These are phyloP conservation scores for Fusarium sp. DNA, from an alignment of 2,329 filamentous ascomycete species.

Conservation along the genomic window DNA sequence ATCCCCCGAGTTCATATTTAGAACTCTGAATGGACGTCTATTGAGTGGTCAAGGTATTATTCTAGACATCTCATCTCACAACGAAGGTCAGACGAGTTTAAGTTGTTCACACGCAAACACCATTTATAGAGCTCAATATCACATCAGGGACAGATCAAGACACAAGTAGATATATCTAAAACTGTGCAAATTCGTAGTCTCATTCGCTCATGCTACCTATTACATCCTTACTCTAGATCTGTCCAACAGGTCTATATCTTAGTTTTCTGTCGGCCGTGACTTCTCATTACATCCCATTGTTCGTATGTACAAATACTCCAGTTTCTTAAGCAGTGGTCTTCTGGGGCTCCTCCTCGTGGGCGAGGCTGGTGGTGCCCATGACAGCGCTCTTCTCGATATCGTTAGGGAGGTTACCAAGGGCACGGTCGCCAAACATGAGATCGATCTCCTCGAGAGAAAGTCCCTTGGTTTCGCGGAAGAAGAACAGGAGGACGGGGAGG, in stretches of 20 bases:
- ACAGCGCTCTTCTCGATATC: conserved; percentile 43
- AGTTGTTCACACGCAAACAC: not conserved
- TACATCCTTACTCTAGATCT: not conserved
- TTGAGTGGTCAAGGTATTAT: not conserved
- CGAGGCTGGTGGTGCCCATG: conserved; percentile 21
- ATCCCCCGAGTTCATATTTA: not conserved
- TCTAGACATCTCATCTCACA: not conserved
- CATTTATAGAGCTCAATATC: not conserved
- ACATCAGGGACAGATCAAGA: not conserved
- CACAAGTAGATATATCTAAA: not conserved
- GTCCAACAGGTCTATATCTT: not conserved
- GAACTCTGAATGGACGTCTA: not conserved
- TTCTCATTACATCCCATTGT: not conserved
- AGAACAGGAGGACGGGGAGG: conserved; percentile 57
- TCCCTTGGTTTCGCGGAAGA: conserved; percentile 67
- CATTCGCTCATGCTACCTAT: conserved; percentile 2
- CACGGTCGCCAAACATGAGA: conserved; percentile 60
- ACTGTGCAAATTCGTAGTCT: conserved; percentile 1
- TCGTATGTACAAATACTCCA: not conserved
- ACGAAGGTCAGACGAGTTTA: not conserved
- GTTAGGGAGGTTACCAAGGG: conserved; percentile 39
- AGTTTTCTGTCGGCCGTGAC: not conserved
- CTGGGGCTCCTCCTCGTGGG: conserved; percentile 22
- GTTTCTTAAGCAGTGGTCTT: conserved; percentile 4
- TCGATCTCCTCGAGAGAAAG: conserved; percentile 67